Evolutionary conservation across 2,329 filamentous ascomycete species (phyloP).

Genomic region (Penicillium hordei): DNA sequence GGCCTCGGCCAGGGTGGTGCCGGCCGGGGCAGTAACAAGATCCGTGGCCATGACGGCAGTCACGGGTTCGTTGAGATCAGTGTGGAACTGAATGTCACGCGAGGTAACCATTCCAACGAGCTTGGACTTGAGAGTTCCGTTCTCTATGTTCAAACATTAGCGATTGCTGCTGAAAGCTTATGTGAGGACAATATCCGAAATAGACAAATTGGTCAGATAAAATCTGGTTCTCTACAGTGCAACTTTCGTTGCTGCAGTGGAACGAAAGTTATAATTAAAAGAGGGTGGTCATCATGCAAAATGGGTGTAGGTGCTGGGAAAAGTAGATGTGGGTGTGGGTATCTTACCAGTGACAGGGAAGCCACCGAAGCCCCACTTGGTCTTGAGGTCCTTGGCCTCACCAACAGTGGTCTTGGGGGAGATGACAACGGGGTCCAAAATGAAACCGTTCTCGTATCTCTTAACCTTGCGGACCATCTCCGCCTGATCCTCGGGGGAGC

Average conservation of each 20-base stretch:
- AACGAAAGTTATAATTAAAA: slow-evolving; percentile 98
- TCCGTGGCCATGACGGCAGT: slow-evolving; percentile 94
- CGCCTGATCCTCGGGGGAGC: slow-evolving; percentile 92
- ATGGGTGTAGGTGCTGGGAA: slow-evolving; percentile 15
- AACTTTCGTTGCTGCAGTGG: slow-evolving; percentile 88
- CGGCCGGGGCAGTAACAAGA: slow-evolving; percentile 80
- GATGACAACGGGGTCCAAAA: slow-evolving; percentile 91
- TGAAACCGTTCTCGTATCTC: slow-evolving; percentile 99
- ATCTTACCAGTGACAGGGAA: slow-evolving; percentile 95
- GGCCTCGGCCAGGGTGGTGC: slow-evolving; percentile 81
- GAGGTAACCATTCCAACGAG: slow-evolving; percentile 97
- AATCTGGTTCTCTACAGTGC: slow-evolving; percentile 74
- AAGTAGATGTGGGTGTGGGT: not conserved
- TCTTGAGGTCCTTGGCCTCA: slow-evolving; percentile 88
- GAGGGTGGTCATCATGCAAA: slow-evolving; percentile 68
- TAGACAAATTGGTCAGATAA: slow-evolving; percentile 47
- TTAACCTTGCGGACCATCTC: slow-evolving; percentile 99
- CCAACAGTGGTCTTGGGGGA: slow-evolving; percentile 82
- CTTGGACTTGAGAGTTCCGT: slow-evolving; percentile 89
- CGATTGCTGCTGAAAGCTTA: slow-evolving; percentile 9
- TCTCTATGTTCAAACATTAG: slow-evolving; percentile 60
- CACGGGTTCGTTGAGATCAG: slow-evolving; percentile 68
- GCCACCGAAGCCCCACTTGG: slow-evolving; percentile 97
- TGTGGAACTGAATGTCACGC: slow-evolving; percentile 96
- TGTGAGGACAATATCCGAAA: slow-evolving; percentile 11